Evolutionary conservation across 352 stramenopile species (phyloP).

Genomic region (Phytophthora sp.): DNA sequence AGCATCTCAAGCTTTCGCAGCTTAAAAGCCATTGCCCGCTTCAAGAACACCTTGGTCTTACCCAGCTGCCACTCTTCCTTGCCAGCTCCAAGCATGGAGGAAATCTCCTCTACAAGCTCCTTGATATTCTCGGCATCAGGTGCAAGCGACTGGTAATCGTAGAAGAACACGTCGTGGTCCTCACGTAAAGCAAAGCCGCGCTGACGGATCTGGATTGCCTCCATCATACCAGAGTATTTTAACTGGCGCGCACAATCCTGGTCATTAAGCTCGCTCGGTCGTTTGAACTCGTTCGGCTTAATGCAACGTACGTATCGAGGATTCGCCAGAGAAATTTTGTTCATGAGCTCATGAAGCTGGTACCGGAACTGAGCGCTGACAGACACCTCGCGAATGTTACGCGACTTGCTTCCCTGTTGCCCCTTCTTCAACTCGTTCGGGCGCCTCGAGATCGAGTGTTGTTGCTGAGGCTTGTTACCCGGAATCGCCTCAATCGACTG

Average conservation of each 20-base stretch:
- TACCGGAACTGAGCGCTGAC: constrained; percentile 90
- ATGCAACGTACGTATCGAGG: constrained; percentile 90
- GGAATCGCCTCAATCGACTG: constrained; percentile 86
- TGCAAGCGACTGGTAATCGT: constrained; percentile 88
- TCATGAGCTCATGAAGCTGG: constrained; percentile 89
- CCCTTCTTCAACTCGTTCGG: constrained; percentile 62
- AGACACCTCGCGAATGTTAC: constrained; percentile 86
- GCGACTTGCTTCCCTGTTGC: constrained; percentile 66
- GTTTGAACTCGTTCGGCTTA: constrained; percentile 90
- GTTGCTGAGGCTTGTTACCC: constrained; percentile 71
- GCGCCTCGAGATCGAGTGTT: constrained; percentile 70
- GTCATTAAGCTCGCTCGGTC: constrained; percentile 79
- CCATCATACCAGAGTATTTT: constrained; percentile 93
- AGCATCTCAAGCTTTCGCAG: constrained; percentile 82
- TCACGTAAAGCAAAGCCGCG: constrained; percentile 87
- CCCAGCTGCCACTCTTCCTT: constrained; percentile 91
- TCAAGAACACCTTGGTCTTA: constrained; percentile 90
- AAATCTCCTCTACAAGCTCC: constrained; percentile 86
- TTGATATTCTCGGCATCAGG: constrained; percentile 86
- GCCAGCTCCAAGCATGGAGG: constrained; percentile 80
- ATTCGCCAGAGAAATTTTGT: constrained; percentile 89
- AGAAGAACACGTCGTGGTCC: constrained; percentile 92
- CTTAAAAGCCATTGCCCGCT: constrained; percentile 81
- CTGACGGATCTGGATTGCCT: constrained; percentile 91
- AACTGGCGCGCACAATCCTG: constrained; percentile 85